Conservation (phyloP, 2,329 filamentous ascomycete genomes). For the Ascocoryne sarcoides region DNA sequence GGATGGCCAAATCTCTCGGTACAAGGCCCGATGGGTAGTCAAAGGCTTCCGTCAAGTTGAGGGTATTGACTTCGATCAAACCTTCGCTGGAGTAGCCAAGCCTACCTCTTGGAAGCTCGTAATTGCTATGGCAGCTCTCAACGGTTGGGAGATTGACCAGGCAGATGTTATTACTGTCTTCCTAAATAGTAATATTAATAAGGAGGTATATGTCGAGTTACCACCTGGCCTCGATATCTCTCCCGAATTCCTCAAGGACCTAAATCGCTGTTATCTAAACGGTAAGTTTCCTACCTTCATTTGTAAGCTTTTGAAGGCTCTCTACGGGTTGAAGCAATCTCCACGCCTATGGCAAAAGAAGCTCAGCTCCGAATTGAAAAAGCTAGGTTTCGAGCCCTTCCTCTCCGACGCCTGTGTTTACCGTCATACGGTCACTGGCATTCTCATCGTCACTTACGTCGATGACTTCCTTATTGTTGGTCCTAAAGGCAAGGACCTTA, state of each 20-base stretch:
- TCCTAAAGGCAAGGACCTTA: too few relatives aligned
- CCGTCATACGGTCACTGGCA: neutral
- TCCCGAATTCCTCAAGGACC: too few relatives aligned
- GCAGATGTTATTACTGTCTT: neutral
- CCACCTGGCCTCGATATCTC: too few relatives aligned
- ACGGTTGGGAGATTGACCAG: neutral
- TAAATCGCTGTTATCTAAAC: too few relatives aligned
- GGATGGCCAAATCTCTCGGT: too few relatives aligned
- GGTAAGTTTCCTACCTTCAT: too few relatives aligned
- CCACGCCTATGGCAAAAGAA: slow-evolving; percentile 4
- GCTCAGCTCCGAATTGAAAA: neutral
- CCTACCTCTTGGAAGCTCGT: neutral
- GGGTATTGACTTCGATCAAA: slow-evolving; percentile 1
- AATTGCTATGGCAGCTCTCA: neutral
- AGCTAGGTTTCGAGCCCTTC: neutral
- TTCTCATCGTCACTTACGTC: slow-evolving; percentile 1
- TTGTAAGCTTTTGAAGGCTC: slow-evolving; percentile 1
- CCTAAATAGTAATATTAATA: too few relatives aligned
- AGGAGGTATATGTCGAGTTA: slow-evolving; percentile 1
- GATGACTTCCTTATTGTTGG: slow-evolving; percentile 2
- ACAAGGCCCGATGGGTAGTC: slow-evolving; percentile 1
- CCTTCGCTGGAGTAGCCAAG: neutral
- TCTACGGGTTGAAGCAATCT: slow-evolving; percentile 2
- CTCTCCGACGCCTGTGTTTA: slow-evolving; percentile 1
- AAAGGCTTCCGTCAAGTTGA: neutral